Percentiles rank a stretch among this genome's conserved stretches.
phyloP scores from a whole-genome alignment of 2,329 filamentous ascomycete genomes.

The Sphaerostilbella broomeana region DNA sequence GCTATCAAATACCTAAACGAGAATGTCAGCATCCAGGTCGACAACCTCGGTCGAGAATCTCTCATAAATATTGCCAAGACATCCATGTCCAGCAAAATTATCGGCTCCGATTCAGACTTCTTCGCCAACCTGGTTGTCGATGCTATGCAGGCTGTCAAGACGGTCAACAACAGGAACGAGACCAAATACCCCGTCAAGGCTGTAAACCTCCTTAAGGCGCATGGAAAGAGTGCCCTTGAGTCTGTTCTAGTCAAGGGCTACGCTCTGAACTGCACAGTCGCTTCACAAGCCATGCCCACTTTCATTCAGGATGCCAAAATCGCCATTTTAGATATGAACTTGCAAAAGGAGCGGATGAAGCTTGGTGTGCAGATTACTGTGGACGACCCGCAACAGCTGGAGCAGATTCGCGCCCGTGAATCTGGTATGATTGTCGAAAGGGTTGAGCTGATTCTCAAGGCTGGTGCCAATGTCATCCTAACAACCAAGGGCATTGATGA shows the following conservation, averaged over 20 bases:
- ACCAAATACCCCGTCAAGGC: conserved; percentile 97
- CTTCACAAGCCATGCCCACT: conserved; percentile 96
- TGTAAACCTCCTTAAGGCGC: conserved; percentile 96
- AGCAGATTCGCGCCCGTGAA: conserved; percentile 92
- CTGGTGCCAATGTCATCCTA: conserved; percentile 90
- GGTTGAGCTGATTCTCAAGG: conserved; percentile 95
- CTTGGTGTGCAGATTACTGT: conserved; percentile 96
- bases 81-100: conserved; percentile 99
- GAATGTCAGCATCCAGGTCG: conserved; percentile 94
- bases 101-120: conserved; percentile 91
- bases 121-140: conserved; percentile 97
- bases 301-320: conserved; percentile 92
- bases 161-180: conserved; percentile 83
- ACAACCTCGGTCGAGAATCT: conserved; percentile 81
- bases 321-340: conserved; percentile 92
- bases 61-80: conserved; percentile 95
- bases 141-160: conserved; percentile 90
- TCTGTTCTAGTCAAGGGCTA: conserved; percentile 92
- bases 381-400: conserved; percentile 92
- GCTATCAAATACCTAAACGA: conserved; percentile 99
- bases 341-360: conserved; percentile 99
- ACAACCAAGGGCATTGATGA: conserved; percentile 99
- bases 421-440: conserved; percentile 88
- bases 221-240: conserved; percentile 86
- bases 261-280: conserved; percentile 96